Evolutionary conservation across 768 basidiomycete species (phyloP).

Genomic region (Lactarius pseudohatsudake): DNA sequence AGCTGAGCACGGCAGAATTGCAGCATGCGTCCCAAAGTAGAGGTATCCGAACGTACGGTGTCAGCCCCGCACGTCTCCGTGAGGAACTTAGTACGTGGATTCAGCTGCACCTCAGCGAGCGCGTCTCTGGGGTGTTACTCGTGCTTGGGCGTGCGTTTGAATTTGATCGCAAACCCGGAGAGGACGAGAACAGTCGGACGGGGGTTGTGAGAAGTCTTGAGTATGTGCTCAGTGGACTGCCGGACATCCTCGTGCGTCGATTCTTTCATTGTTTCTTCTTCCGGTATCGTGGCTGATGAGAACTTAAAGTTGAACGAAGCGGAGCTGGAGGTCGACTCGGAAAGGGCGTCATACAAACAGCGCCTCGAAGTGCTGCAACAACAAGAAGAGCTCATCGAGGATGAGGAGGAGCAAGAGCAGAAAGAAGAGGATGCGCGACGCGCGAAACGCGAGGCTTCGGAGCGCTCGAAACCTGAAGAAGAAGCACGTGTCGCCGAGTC

Average conservation of each 20-base stretch:
- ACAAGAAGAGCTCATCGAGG: conserved; percentile 98
- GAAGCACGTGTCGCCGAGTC: conserved; percentile 79
- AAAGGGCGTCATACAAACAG: conserved; percentile 94
- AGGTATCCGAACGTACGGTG: conserved; percentile 85
- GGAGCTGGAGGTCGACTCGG: conserved; percentile 92
- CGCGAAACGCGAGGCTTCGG: conserved; percentile 76
- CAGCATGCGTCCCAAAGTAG: conserved; percentile 92
- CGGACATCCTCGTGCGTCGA: conserved; percentile 81
- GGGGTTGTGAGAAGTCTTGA: conserved; percentile 80
- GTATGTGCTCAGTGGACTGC: conserved; percentile 86
- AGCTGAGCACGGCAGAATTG: conserved; percentile 87
- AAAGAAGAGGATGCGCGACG: conserved; percentile 91
- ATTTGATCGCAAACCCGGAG: conserved; percentile 75
- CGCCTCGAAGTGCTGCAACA: conserved; percentile 97
- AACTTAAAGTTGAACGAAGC: conserved; percentile 84
- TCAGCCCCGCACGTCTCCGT: conserved; percentile 83
- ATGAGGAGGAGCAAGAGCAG: conserved; percentile 97
- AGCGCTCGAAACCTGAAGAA: conserved; percentile 51
- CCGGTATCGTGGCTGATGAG: conserved; percentile 7
- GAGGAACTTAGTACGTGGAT: conserved; percentile 95
- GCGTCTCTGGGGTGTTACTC: conserved; percentile 91
- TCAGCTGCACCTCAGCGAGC: conserved; percentile 81
- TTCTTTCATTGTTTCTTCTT: not conserved
- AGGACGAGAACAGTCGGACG: conserved; percentile 80
- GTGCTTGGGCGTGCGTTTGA: conserved; percentile 94